These are phyloP conservation scores for Nicotiana tabacum DNA, from an alignment of 257 asterid genomes.

Conservation along the genomic window DNA sequence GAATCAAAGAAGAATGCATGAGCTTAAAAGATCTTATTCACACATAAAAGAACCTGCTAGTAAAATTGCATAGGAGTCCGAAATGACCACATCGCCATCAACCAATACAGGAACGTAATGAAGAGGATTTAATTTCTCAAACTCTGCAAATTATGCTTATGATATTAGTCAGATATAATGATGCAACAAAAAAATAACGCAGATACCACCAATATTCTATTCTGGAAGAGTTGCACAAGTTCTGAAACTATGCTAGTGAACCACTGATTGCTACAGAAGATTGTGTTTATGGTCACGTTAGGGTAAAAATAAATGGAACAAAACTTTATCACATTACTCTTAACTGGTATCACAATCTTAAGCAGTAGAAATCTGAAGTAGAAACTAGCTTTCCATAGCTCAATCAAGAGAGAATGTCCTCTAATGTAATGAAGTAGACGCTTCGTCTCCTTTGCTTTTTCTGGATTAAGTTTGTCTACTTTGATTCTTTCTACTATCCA, in stretches of 20 bases:
- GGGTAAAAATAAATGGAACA: background rate
- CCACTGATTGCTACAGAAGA: background rate
- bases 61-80: slow-evolving; percentile 69
- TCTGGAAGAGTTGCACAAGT: background rate
- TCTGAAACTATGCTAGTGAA: background rate
- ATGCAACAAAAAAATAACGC: background rate
- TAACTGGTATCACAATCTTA: background rate
- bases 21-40: background rate
- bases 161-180: background rate
- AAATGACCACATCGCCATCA: slow-evolving; percentile 62
- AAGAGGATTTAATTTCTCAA: slow-evolving; percentile 73
- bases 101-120: slow-evolving; percentile 71
- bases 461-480: background rate
- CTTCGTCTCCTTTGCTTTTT: background rate
- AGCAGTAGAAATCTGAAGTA: background rate
- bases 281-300: background rate
- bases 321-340: background rate
- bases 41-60: slow-evolving; percentile 36
- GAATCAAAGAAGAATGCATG: background rate
- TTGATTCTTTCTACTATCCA: background rate
- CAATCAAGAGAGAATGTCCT: background rate
- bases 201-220: background rate
- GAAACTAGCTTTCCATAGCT: background rate
- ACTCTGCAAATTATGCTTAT: slow-evolving; percentile 43
- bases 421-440: background rate